Percentiles rank a stretch among this genome's conserved stretches.
phyloP scores from a whole-genome alignment of 106 monocot genomes.

The Dendrobium nobile region DNA sequence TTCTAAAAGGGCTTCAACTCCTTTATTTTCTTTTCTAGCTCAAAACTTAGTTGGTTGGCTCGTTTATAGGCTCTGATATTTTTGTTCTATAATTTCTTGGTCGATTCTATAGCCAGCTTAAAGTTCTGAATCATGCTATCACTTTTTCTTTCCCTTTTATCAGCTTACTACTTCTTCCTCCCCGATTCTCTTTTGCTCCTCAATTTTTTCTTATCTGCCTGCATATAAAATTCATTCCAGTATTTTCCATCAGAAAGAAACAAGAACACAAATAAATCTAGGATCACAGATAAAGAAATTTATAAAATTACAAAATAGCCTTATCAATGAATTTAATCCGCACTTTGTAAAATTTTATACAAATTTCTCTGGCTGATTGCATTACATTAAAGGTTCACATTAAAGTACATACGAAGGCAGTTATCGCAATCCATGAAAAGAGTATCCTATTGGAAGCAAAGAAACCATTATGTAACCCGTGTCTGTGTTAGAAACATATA shows the following conservation, averaged over 20 bases:
- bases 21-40: conserved; percentile 40
- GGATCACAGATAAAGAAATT: background rate
- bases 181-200: conserved; percentile 38
- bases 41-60: conserved; percentile 19
- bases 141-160: conserved; percentile 67
- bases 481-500: background rate
- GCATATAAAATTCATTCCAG: conserved; percentile 1
- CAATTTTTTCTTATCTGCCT: conserved; percentile 36
- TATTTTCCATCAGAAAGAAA: background rate
- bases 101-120: conserved; percentile 47
- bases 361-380: background rate
- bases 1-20: conserved; percentile 34
- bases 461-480: background rate
- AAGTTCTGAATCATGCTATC: conserved; percentile 52
- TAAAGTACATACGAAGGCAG: background rate
- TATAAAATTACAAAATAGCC: background rate
- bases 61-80: conserved; percentile 38
- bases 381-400: background rate
- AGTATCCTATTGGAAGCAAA: background rate
- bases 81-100: conserved; percentile 40
- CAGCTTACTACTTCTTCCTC: conserved; percentile 51
- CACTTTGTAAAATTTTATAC: background rate
- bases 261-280: background rate
- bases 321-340: too few species aligned
- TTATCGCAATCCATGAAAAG: background rate